These are phyloP conservation scores for peach (Prunus persica) DNA, from an alignment of 306 rosid genomes.

Conservation along the genomic window Prunus_persica_NCBIv2 NC_034010.1:23782001-23782500, in stretches of 20 bases:
- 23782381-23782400: no score
- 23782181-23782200: background rate
- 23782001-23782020: background rate
- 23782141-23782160: slow-evolving; percentile 13
- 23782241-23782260: no score
- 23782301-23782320: accelerated
- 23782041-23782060: background rate
- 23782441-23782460: background rate
- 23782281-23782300: accelerated
- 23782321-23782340: accelerated
- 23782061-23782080: background rate
- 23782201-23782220: background rate
- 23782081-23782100: background rate
- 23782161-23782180: slow-evolving; percentile 22
- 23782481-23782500: background rate
- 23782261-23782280: accelerated
- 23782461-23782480: background rate
- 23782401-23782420: no score
- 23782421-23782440: background rate
- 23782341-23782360: no score
- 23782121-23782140: slow-evolving; percentile 11
- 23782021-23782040: background rate
- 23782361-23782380: background rate
- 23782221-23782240: background rate
- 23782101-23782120: slow-evolving; percentile 10